phyloP scores from a whole-genome alignment of 176 grass and related monocot genomes.

The Thinopyrum elongatum region DNA sequence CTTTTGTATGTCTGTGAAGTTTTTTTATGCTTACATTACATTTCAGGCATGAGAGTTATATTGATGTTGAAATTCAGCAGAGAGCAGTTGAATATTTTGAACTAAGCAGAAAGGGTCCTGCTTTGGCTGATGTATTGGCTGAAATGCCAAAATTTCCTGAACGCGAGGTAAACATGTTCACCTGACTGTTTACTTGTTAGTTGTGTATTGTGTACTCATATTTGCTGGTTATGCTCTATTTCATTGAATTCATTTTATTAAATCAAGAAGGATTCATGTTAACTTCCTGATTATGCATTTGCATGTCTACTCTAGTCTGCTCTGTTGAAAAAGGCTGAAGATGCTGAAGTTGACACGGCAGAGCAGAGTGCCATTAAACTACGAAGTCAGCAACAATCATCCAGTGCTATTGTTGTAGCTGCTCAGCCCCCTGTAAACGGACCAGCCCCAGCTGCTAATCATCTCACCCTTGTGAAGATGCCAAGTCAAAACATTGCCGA shows the following conservation, averaged over 20 bases:
- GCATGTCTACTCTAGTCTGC: conserved; percentile 79
- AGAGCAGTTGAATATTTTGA: conserved; percentile 97
- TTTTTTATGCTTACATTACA: conserved; percentile 14
- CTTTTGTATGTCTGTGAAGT: conserved; percentile 20
- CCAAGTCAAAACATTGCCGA: conserved; percentile 76
- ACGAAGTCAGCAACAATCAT: conserved; percentile 89
- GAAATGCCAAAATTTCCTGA: conserved; percentile 99
- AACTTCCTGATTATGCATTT: conserved; percentile 22
- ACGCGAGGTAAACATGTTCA: conserved; percentile 59
- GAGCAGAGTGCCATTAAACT: conserved; percentile 99
- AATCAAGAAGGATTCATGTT: background rate
- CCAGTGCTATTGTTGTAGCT: conserved; percentile 82
- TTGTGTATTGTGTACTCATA: background rate
- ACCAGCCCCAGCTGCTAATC: conserved; percentile 57
- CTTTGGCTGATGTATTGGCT: conserved; percentile 88
- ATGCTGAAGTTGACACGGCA: conserved; percentile 95
- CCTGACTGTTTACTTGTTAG: background rate
- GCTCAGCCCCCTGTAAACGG: conserved; percentile 71
- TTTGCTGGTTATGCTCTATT: background rate
- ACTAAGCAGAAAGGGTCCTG: conserved; percentile 81
- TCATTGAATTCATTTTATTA: background rate
- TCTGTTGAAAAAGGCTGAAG: conserved; percentile 94
- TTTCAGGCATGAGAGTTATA: conserved; percentile 94
- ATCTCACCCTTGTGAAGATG: conserved; percentile 89
- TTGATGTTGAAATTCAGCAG: conserved; percentile 98